Evolutionary conservation across 1,139 yeast genomes (phyloP).

Genomic region (Nakaseomyces bracarensis): DNA sequence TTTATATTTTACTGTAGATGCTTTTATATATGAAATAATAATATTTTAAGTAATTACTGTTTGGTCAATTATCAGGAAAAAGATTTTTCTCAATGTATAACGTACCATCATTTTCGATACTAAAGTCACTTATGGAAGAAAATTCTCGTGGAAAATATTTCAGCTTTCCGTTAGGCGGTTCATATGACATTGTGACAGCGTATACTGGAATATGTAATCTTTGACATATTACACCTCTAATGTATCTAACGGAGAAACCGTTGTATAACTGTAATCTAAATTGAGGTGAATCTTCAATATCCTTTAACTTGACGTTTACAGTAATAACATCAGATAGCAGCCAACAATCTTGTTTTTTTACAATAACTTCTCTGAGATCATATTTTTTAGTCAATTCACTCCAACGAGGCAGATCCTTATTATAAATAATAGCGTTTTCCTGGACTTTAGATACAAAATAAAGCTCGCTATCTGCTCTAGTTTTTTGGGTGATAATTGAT

Average conservation of each 20-base stretch:
- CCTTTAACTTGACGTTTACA: background rate
- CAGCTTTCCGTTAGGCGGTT: background rate
- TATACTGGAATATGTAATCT: background rate
- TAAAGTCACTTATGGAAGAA: background rate
- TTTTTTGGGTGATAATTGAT: slow-evolving; percentile 37
- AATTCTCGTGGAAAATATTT: background rate
- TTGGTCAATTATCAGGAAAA: too few species aligned
- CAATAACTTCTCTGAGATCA: slow-evolving; percentile 5
- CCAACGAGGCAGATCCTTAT: slow-evolving; percentile 19
- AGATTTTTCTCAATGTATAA: too few species aligned
- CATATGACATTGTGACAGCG: background rate
- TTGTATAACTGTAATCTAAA: background rate
- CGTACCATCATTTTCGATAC: background rate
- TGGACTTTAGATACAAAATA: slow-evolving; percentile 51
- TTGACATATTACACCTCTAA: background rate
- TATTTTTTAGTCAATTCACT: slow-evolving; percentile 15
- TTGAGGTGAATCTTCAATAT: background rate
- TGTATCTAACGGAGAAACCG: background rate
- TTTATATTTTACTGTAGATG: background rate
- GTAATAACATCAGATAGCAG: background rate
- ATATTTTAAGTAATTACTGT: too few species aligned
- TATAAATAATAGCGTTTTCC: slow-evolving; percentile 30
- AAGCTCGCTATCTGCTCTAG: slow-evolving; percentile 53
- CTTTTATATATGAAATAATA: too few species aligned
- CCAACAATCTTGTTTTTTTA: background rate